Evolutionary conservation across 441 rosid species (phyloP).

Genomic region (Syzygium syzygioides): DNA sequence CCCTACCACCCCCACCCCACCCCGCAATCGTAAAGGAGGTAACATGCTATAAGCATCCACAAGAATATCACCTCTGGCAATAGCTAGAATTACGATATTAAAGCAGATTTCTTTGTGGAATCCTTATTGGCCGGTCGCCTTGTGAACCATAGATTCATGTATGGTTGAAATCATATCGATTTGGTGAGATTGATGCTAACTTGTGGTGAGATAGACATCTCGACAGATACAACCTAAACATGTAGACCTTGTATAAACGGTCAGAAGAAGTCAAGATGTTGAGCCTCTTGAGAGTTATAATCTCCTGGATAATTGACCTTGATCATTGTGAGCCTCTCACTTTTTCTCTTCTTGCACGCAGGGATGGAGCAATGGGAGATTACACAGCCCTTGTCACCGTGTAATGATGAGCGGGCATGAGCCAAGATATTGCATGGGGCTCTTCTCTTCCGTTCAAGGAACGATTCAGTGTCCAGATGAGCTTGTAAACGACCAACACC

Average conservation of each 20-base stretch:
- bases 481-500: slow-evolving; percentile 21
- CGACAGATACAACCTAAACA: not conserved
- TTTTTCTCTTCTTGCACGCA: not conserved
- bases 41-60: too few species aligned
- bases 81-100: not conserved
- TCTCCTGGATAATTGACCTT: not conserved
- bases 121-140: not conserved
- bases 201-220: not conserved
- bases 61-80: not conserved
- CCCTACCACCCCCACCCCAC: not conserved
- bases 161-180: not conserved
- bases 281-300: not conserved
- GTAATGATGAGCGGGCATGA: slow-evolving; percentile 10
- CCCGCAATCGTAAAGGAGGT: too few species aligned
- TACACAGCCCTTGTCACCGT: slow-evolving; percentile 15
- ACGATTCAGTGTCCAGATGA: slow-evolving; percentile 8
- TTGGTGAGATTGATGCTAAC: not conserved
- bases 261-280: not conserved
- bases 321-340: not conserved
- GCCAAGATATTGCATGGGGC: slow-evolving; percentile 19
- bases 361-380: slow-evolving; percentile 34
- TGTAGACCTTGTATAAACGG: not conserved
- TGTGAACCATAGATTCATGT: not conserved
- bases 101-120: not conserved
- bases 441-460: slow-evolving; percentile 1